Base-by-base conservation (phyloP, 169 alveolate species). In the Besnoitia besnoiti region DNA sequence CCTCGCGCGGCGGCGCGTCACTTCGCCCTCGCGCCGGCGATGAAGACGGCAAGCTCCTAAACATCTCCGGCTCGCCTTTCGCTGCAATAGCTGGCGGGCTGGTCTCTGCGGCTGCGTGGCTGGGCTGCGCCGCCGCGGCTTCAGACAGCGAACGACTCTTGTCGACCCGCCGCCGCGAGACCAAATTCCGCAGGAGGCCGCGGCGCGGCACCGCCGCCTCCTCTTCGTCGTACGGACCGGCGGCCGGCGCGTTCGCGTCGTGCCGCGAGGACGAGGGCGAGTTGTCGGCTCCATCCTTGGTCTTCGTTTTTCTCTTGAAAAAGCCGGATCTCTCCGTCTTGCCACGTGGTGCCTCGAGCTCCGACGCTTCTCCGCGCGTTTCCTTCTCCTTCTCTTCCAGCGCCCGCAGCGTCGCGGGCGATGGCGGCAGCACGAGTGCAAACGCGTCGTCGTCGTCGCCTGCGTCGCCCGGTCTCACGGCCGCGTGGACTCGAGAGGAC, bases 341-440 rank as follows among this genome's bases (percentile, higher is more conserved):
- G 5, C 24, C n/a, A 8, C 44, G 80, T 35, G 24, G 80, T 35
- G 19, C 47, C 44, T 67, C 47, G 44, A 30, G 46, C 44, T 1
- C 47, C 80, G 0, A 4, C 44, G 3, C 39, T 67, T 30, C 80
- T 0, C n/a, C 80, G 0, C 39, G 12, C 44, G 80, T 8, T 5
- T 61, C 77, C 33, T 27, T 30, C 55, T 2, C 61, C 40, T 77
- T 55, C 59, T 77, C 87, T 21, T 77, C 50, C 4, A 21, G 3
- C 37, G 42, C 12, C 8, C 87, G 14, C 14, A 77, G 87, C 33
- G 87, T 39, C 59, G 87, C 49, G 3, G 87, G 87, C 40, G 87
- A 77, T 10, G 87, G 87, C 61, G 87, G 87, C 40, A 40, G 61
- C 10, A 77, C 87, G 37, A 77, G 87, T 2, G 5, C 50, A 7